phyloP scores from a whole-genome alignment of 2,329 filamentous ascomycete genomes.

The Fusarium sp. region DNA sequence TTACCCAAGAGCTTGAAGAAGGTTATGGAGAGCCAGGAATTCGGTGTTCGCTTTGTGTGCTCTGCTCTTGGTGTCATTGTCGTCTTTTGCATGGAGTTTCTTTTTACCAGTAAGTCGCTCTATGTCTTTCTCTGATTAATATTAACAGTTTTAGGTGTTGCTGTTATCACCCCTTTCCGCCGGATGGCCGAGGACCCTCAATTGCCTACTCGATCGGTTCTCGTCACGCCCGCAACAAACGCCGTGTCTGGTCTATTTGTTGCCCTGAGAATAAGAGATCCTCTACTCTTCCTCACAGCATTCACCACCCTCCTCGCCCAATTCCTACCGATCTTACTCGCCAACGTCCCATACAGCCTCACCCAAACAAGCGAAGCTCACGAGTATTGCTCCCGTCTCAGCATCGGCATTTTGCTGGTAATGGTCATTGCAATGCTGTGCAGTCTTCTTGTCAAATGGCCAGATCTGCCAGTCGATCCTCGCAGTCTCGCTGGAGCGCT shows the following conservation, averaged over 20 bases:
- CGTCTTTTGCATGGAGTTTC: slow-evolving; percentile 56
- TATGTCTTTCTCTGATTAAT: accelerated
- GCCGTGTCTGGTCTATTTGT: slow-evolving; percentile 57
- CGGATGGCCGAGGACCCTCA: slow-evolving; percentile 54
- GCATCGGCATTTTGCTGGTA: slow-evolving; percentile 54
- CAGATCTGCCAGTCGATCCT: slow-evolving; percentile 60
- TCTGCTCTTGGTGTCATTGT: slow-evolving; percentile 57
- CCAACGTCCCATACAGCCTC: slow-evolving; percentile 61
- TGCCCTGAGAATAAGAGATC: slow-evolving; percentile 48
- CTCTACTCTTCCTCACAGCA: slow-evolving; percentile 56
- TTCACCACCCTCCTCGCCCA: slow-evolving; percentile 60
- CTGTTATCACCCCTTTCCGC: slow-evolving; percentile 59
- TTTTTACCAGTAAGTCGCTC: slow-evolving; percentile 54
- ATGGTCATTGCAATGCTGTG: slow-evolving; percentile 57
- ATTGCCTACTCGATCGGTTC: slow-evolving; percentile 52
- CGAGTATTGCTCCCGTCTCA: slow-evolving; percentile 57
- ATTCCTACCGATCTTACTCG: slow-evolving; percentile 61
- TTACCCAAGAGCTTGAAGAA: slow-evolving; percentile 48
- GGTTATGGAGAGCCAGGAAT: slow-evolving; percentile 56
- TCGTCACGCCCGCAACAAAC: slow-evolving; percentile 58
- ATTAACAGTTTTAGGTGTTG: slow-evolving; percentile 49
- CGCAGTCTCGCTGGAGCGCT: slow-evolving; percentile 59
- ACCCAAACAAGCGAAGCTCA: slow-evolving; percentile 56
- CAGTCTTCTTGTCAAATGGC: slow-evolving; percentile 58
- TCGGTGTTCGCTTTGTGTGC: slow-evolving; percentile 59